phyloP scores from a whole-genome alignment of 768 basidiomycete species.

The Fibroporia radiculosa region DNA sequence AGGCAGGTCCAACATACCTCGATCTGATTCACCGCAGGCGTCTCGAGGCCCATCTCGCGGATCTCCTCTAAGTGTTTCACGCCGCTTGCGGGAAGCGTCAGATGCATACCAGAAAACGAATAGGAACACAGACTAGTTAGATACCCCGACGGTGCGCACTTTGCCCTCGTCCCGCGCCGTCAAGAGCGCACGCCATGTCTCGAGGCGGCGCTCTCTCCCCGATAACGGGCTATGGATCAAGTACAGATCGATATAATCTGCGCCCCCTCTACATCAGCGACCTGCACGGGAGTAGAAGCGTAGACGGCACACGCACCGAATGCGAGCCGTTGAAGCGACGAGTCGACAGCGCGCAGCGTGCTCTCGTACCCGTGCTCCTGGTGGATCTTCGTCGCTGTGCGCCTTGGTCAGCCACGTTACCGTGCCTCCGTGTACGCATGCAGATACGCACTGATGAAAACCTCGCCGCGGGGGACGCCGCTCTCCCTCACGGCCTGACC shows the following conservation, averaged over 20 bases:
- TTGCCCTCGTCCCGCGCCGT: slow-evolving; percentile 59
- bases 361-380: slow-evolving; percentile 56
- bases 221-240: slow-evolving; percentile 70
- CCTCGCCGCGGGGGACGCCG: slow-evolving; percentile 44
- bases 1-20: slow-evolving; percentile 39
- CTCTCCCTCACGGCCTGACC: slow-evolving; percentile 52
- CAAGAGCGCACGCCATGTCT: slow-evolving; percentile 62
- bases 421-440: too few species aligned
- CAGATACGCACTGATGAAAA: slow-evolving; percentile 61
- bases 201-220: slow-evolving; percentile 57
- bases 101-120: neutral
- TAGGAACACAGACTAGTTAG: slow-evolving; percentile 52
- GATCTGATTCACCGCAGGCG: slow-evolving; percentile 75
- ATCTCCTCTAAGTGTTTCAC: slow-evolving; percentile 74
- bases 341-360: slow-evolving; percentile 50
- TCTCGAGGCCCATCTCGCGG: slow-evolving; percentile 46
- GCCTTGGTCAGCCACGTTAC: neutral
- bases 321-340: slow-evolving; percentile 49
- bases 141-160: slow-evolving; percentile 69
- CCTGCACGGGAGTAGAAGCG: neutral
- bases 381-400: slow-evolving; percentile 59
- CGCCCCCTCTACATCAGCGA: neutral
- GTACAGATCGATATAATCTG: slow-evolving; percentile 66
- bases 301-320: slow-evolving; percentile 36
- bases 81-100: slow-evolving; percentile 31